A percentile compares a stretch with the other conserved stretches of the same genome.
phyloP scores from a whole-genome alignment of 768 basidiomycete genomes.

The Nidularia pulvinata region DNA sequence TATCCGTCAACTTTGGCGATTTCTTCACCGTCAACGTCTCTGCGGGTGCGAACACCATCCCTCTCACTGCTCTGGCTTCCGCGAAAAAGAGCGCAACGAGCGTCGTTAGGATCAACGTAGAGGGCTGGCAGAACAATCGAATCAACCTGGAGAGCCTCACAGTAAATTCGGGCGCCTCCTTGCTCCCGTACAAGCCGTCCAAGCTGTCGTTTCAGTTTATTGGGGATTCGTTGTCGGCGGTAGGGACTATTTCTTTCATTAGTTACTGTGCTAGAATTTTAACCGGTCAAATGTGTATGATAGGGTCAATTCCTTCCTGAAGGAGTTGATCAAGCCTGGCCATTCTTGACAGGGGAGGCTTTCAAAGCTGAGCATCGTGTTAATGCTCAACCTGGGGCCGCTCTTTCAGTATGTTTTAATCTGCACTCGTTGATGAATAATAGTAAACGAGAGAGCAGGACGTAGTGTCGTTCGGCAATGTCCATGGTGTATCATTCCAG shows the following conservation, averaged over 20 bases:
- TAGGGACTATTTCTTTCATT: conserved; percentile 16
- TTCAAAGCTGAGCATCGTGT: conserved; percentile 54
- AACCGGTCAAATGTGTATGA: conserved; percentile 28
- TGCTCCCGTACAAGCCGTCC: conserved; percentile 43
- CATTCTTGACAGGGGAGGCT: conserved; percentile 45
- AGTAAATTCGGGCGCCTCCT: conserved; percentile 41
- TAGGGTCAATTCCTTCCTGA: conserved; percentile 54
- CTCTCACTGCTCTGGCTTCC: conserved; percentile 17
- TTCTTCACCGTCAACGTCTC: conserved; percentile 48
- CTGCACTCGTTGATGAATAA: neutral
- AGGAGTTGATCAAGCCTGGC: conserved; percentile 60
- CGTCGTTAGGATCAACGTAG: conserved; percentile 46
- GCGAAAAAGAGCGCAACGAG: conserved; percentile 3
- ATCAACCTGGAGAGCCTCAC: conserved; percentile 47
- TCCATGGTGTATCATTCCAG: conserved; percentile 50
- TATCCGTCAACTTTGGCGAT: conserved; percentile 46
- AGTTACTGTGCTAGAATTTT: neutral
- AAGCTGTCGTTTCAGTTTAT: conserved; percentile 53
- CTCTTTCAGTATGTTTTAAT: conserved; percentile 32
- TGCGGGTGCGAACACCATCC: conserved; percentile 41
- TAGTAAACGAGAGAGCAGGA: conserved; percentile 26
- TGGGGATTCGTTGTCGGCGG: conserved; percentile 57
- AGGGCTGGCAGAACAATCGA: conserved; percentile 62
- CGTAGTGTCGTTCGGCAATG: conserved; percentile 49
- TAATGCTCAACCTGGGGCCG: conserved; percentile 54